Conservation (phyloP, 768 basidiomycete genomes). For the Gloeophyllum trabeum region DNA sequence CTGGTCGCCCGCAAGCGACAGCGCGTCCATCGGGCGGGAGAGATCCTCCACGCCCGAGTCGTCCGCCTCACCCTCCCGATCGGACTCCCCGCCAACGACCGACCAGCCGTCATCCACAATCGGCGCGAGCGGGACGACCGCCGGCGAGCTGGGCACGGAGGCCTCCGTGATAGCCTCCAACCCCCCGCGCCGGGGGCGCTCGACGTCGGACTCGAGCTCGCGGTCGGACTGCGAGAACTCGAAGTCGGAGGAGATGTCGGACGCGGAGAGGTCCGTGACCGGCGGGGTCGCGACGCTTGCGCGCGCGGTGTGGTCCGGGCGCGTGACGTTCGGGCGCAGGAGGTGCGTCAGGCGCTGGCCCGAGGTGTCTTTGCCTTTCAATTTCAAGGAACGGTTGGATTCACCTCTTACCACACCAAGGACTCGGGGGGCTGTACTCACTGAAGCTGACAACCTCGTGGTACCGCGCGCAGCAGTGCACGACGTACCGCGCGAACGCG, state of each 20-base stretch:
- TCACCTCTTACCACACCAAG: no score
- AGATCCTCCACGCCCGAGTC: no score
- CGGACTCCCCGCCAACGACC: no score
- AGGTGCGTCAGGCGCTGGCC: conserved; percentile 66
- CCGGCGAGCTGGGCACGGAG: not conserved
- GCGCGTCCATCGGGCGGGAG: no score
- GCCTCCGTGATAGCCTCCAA: not conserved
- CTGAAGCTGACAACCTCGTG: conserved; percentile 77
- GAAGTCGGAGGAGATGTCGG: conserved; percentile 32
- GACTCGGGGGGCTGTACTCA: no score
- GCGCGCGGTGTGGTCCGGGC: conserved; percentile 36
- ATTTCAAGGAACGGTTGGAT: no score
- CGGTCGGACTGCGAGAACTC: conserved; percentile 40
- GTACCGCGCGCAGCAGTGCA: conserved; percentile 76
- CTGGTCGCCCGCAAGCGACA: no score
- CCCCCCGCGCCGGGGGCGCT: conserved; percentile 7
- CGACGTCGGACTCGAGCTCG: conserved; percentile 29
- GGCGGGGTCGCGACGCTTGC: conserved; percentile 58
- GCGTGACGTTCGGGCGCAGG: conserved; percentile 63
- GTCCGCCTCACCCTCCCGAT: no score
- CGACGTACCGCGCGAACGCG: conserved; percentile 67
- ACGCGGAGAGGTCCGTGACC: conserved; percentile 51
- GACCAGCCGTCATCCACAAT: no score
- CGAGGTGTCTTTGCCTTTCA: conserved; percentile 45
- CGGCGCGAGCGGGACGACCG: not conserved